Evolutionary conservation across 257 asterid species (phyloP), one percentile per base, ranked within the genome.

Genomic region (Fraxinus quadrangulata): DNA sequence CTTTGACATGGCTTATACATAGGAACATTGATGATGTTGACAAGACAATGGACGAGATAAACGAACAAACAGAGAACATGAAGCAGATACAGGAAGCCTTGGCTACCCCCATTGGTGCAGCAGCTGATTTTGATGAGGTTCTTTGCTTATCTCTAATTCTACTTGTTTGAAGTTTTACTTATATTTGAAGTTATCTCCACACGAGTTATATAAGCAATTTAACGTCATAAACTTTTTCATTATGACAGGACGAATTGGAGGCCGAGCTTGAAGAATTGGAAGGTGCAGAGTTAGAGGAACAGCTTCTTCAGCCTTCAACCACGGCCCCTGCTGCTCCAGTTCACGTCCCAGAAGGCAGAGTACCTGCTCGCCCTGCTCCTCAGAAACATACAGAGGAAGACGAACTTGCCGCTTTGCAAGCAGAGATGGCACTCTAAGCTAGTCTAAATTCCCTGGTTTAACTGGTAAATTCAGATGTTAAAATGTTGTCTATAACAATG

Each of bases 21-120:
- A 94, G 97, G 74, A 92, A 92, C 82, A 92, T 94, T 76, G 95
- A 90, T 49, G 96, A 92, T 36, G 94, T 94, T 81, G 98, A 94
- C 89, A 92, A 90, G 88, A 94, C 98, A 33, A 92, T 94, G 97
- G 96, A 94, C 16, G 96, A 94, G 79, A 90, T 94, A 73, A 94
- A 87, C 5, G 97, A 94, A 80, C 98, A 94, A 70, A 92, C 97
- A 0, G 97, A 94, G 85, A 92, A 90, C 84, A 89, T 92, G 92
- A 94, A 88, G 77, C 95, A 87, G 82, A 92, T 94, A 77, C 98
- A 92, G 85, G 96, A 94, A 82, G 93, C 96, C 73, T 76, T 94
- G 86, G 79, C 94, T 21, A 76, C 93, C 69, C 97, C 97, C 12
- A 77, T 92, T 28, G 89, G 94, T 71, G 87, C 91, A 65, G 85